Evolutionary conservation across 2,329 filamentous ascomycete species (phyloP).

Genomic region (Paraphoma chrysanthemicola): DNA sequence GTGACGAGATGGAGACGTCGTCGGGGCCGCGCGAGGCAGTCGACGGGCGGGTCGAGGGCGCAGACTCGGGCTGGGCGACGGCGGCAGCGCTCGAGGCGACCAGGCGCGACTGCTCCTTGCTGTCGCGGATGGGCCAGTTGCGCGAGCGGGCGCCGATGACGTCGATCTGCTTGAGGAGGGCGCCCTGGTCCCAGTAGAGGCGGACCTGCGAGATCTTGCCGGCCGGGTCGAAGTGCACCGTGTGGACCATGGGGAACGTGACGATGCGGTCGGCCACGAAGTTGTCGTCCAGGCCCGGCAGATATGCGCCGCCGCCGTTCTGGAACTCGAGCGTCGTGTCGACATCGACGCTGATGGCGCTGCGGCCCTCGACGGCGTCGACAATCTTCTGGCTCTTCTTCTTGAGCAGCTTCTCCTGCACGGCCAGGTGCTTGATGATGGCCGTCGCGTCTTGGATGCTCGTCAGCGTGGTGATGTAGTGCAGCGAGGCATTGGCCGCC

Average conservation of each 20-base stretch:
- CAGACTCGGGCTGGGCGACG: slow-evolving; percentile 34
- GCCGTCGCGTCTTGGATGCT: slow-evolving; percentile 73
- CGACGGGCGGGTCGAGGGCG: slow-evolving; percentile 40
- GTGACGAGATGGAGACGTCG: slow-evolving; percentile 42
- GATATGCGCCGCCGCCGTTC: slow-evolving; percentile 81
- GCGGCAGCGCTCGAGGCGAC: slow-evolving; percentile 68
- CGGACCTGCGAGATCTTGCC: slow-evolving; percentile 87
- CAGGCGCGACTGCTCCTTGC: slow-evolving; percentile 80
- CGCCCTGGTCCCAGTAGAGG: slow-evolving; percentile 93
- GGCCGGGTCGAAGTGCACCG: slow-evolving; percentile 80
- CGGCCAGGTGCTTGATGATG: slow-evolving; percentile 82
- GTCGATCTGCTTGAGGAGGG: slow-evolving; percentile 89
- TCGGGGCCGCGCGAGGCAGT: slow-evolving; percentile 42
- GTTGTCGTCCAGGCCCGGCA: slow-evolving; percentile 91
- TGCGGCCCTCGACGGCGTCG: slow-evolving; percentile 72
- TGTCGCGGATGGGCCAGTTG: slow-evolving; percentile 95
- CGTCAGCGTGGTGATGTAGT: slow-evolving; percentile 91
- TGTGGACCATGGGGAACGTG: slow-evolving; percentile 77
- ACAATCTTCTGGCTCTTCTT: slow-evolving; percentile 84
- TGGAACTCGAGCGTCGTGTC: slow-evolving; percentile 85
- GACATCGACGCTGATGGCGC: slow-evolving; percentile 76
- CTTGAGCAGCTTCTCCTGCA: slow-evolving; percentile 75
- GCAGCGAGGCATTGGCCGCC: slow-evolving; percentile 56
- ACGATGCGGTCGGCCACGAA: slow-evolving; percentile 85
- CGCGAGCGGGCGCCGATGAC: slow-evolving; percentile 88